phyloP scores from a whole-genome alignment of 1,284 basidiomycete genomes.

The Fomitiporia mediterranea region DNA sequence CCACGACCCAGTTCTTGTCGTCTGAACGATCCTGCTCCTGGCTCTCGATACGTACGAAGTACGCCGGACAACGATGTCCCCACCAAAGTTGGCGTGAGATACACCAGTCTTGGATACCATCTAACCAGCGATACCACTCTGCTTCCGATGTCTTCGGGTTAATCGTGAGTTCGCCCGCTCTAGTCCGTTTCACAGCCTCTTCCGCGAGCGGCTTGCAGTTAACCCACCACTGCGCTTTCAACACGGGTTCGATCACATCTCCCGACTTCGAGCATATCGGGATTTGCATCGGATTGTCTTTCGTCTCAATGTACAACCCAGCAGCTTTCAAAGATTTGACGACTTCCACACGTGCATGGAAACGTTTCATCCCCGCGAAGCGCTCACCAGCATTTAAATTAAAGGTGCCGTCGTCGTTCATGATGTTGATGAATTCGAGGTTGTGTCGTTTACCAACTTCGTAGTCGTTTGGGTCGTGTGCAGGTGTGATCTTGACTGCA shows the following conservation, averaged over 20 bases:
- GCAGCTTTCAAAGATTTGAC: constrained; percentile 83
- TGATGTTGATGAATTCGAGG: constrained; percentile 91
- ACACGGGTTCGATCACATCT: constrained; percentile 91
- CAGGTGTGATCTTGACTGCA: constrained; percentile 99
- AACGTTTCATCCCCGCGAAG: constrained; percentile 94
- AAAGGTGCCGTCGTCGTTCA: constrained; percentile 97
- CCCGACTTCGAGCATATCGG: constrained; percentile 94
- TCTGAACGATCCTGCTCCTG: constrained; percentile 68
- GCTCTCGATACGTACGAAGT: constrained; percentile 87
- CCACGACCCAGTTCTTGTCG: constrained; percentile 89
- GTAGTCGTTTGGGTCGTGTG: constrained; percentile 97
- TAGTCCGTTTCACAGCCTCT: constrained; percentile 86
- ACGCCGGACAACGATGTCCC: constrained; percentile 97
- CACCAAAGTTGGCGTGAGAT: constrained; percentile 99
- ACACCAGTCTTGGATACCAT: constrained; percentile 98
- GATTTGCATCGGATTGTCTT: constrained; percentile 95
- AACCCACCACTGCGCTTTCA: constrained; percentile 99
- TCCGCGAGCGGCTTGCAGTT: constrained; percentile 90
- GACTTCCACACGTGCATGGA: constrained; percentile 87
- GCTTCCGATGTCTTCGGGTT: constrained; percentile 82
- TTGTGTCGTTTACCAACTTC: constrained; percentile 89
- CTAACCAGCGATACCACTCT: constrained; percentile 98
- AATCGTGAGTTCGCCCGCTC: constrained; percentile 81
- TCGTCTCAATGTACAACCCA: constrained; percentile 87
- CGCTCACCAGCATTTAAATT: constrained; percentile 84